A percentile compares a stretch with the other conserved stretches of the same genome.
Evolutionary conservation across 2,329 filamentous ascomycete species (phyloP).

Genomic region (Cercospora sojina): DNA sequence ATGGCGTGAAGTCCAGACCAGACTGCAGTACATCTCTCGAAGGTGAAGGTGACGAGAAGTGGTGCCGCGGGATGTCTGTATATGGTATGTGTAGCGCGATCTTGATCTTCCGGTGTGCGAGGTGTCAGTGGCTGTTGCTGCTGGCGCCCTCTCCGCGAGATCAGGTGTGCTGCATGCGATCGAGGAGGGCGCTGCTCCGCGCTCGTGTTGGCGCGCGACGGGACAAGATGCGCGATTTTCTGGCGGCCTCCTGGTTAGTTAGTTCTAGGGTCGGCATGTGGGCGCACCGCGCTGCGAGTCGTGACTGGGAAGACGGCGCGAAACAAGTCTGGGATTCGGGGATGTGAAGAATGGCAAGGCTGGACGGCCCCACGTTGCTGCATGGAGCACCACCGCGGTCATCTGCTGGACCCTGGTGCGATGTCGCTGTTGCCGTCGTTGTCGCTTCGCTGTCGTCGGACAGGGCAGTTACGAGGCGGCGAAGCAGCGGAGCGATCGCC

Average conservation of each 20-base stretch:
- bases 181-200: neutral
- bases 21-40: neutral
- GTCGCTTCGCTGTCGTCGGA: neutral
- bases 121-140: neutral
- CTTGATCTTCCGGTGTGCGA: neutral
- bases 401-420: neutral
- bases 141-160: neutral
- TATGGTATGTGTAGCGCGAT: neutral
- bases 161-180: neutral
- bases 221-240: neutral
- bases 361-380: neutral
- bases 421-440: neutral
- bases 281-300: neutral
- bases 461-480: neutral
- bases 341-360: neutral
- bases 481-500: neutral
- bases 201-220: neutral
- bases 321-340: neutral
- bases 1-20: conserved; percentile 1
- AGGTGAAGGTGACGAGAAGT: neutral
- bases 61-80: neutral
- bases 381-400: neutral
- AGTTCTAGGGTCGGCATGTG: conserved; percentile 3
- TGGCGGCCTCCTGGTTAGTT: neutral
- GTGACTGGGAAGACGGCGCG: neutral